phyloP scores from a whole-genome alignment of 2,329 filamentous ascomycete species.

The Acephala macrosclerotiorum region DNA sequence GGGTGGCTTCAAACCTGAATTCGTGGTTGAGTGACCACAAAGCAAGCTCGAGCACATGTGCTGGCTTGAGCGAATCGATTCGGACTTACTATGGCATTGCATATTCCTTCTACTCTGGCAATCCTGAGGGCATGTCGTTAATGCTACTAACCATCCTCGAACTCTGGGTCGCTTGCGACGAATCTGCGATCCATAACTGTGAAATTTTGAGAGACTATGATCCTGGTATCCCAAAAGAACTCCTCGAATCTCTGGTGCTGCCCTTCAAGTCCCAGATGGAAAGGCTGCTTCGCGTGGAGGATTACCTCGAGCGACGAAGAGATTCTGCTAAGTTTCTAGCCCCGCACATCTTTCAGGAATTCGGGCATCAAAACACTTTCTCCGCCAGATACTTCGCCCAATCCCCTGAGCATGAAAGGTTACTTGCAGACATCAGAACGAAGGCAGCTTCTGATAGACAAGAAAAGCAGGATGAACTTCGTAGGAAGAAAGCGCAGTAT shows the following conservation, averaged over 20 bases:
- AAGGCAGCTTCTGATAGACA: constrained; percentile 44
- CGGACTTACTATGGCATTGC: constrained; percentile 45
- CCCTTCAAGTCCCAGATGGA: constrained; percentile 50
- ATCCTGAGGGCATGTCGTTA: constrained; percentile 56
- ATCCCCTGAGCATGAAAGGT: constrained; percentile 49
- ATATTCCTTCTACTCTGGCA: constrained; percentile 44
- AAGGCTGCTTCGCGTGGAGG: constrained; percentile 49
- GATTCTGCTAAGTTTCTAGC: constrained; percentile 17
- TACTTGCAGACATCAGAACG: constrained; percentile 46
- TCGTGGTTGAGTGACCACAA: constrained; percentile 48
- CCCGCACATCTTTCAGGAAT: constrained; percentile 46
- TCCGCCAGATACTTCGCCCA: constrained; percentile 54
- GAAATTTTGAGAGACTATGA: constrained; percentile 54
- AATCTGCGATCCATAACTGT: constrained; percentile 47
- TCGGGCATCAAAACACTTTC: constrained; percentile 49
- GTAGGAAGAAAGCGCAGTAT: constrained; percentile 40
- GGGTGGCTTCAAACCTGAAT: constrained; percentile 52
- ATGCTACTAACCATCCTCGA: constrained; percentile 64
- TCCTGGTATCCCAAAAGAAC: constrained; percentile 48
- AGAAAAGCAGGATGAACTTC: constrained; percentile 47
- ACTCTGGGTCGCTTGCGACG: constrained; percentile 65
- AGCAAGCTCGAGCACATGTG: constrained; percentile 26
- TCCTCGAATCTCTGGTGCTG: constrained; percentile 54
- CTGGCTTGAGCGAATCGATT: not conserved
- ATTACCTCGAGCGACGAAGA: constrained; percentile 47